These are phyloP conservation scores for Clarireedia paspali DNA, from an alignment of 2,329 filamentous ascomycete species.

Conservation along the genomic window DNA sequence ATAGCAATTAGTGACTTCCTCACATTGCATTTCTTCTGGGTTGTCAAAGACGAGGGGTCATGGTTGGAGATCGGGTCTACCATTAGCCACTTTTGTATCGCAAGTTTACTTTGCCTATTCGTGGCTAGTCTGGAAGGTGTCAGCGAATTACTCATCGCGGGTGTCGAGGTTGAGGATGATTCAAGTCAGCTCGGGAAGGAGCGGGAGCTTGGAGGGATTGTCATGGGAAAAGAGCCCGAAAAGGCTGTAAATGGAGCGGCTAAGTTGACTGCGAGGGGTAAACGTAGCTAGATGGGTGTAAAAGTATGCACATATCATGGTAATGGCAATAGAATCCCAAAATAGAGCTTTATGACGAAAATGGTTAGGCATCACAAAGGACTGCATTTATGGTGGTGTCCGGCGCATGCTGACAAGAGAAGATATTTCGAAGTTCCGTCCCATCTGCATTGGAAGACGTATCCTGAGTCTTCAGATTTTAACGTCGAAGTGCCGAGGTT, in stretches of 20 bases:
- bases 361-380: background rate
- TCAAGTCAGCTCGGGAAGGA: conserved; percentile 21
- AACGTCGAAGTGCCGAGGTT: background rate
- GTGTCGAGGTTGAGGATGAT: conserved; percentile 56
- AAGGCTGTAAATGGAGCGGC: conserved; percentile 4
- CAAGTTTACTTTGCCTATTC: conserved; percentile 82
- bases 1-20: conserved; percentile 88
- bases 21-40: conserved; percentile 95
- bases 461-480: background rate
- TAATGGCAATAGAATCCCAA: background rate
- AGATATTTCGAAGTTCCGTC: background rate
- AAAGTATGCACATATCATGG: background rate
- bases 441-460: no score
- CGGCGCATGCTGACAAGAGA: background rate
- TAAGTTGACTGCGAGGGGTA: conserved; percentile 10
- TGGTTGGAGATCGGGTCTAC: conserved; percentile 98
- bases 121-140: conserved; percentile 81
- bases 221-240: conserved; percentile 12
- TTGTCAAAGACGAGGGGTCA: conserved; percentile 90
- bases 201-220: conserved; percentile 22
- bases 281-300: background rate
- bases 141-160: conserved; percentile 74
- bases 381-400: background rate
- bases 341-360: background rate
- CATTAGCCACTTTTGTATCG: conserved; percentile 93